A percentile compares a stretch with the other conserved stretches of the same genome.
Evolutionary conservation across 768 basidiomycete genomes (phyloP).

Genomic region (Peribolospora kevripleyi): DNA sequence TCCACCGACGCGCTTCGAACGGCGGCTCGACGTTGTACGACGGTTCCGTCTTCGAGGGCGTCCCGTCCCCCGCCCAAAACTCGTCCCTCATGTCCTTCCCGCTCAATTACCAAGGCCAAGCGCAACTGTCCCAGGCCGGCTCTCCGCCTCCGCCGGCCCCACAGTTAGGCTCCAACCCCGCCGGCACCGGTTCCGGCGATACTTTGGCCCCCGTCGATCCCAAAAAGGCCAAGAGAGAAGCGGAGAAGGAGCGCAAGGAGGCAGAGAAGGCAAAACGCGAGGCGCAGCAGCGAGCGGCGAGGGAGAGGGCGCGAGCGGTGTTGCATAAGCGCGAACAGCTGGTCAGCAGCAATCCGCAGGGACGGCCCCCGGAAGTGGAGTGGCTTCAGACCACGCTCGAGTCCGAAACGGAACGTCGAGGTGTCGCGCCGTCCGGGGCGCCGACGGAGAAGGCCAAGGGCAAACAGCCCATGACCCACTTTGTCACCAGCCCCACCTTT

Average conservation of each 20-base stretch:
- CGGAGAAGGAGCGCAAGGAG: constrained; percentile 15
- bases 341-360: constrained; percentile 2
- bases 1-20: constrained; percentile 6
- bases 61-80: constrained; percentile 4
- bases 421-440: background rate
- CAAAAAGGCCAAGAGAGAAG: constrained; percentile 24
- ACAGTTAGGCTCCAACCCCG: constrained; percentile 2
- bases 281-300: constrained; percentile 17
- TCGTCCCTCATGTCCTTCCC: constrained; percentile 12
- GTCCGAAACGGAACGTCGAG: too few relatives aligned
- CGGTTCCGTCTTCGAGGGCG: constrained; percentile 18
- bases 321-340: constrained; percentile 23
- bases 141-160: constrained; percentile 3
- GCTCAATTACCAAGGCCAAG: constrained; percentile 4
- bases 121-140: background rate
- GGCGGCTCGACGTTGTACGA: constrained; percentile 17
- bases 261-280: constrained; percentile 21
- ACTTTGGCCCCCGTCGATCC: constrained; percentile 16
- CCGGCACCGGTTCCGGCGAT: constrained; percentile 1
- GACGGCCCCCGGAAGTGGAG: background rate
- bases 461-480: background rate
- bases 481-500: background rate
- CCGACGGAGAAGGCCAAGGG: background rate
- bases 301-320: constrained; percentile 24
- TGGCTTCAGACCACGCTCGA: too few relatives aligned